Percentiles rank a stretch among this genome's conserved stretches.
These are phyloP conservation scores for Penicillium lividum DNA, from an alignment of 495 filamentous ascomycete species.

Conservation along the genomic window DNA sequence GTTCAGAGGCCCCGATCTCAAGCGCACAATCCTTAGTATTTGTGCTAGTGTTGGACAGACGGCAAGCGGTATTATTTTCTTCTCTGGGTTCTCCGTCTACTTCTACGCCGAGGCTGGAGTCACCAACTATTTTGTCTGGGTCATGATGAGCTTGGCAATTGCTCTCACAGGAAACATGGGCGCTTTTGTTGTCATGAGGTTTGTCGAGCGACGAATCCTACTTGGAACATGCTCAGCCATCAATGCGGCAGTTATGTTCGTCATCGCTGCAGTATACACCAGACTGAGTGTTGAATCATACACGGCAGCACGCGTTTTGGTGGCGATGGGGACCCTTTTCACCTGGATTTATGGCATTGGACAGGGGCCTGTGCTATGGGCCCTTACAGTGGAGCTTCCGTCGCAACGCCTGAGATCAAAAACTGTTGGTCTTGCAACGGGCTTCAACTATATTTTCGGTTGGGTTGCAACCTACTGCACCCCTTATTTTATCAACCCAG, in stretches of 20 bases:
- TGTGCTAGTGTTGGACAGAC: not conserved
- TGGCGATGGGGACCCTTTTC: constrained; percentile 9
- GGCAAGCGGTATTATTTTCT: not conserved
- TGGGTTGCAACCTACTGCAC: constrained; percentile 8
- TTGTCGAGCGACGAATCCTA: not conserved
- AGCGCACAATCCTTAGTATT: not conserved
- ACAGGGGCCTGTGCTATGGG: constrained; percentile 10
- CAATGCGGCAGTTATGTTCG: not conserved
- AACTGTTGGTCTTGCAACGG: constrained; percentile 4
- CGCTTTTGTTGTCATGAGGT: constrained; percentile 1
- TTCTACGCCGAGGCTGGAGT: constrained; percentile 8
- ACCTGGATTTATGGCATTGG: constrained; percentile 9
- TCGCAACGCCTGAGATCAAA: constrained; percentile 7
- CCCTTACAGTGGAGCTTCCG: constrained; percentile 4
- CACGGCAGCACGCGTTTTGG: constrained; percentile 3
- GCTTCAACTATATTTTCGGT: constrained; percentile 1
- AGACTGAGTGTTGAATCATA: not conserved
- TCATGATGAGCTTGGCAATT: constrained; percentile 7
- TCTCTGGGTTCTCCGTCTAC: not conserved
- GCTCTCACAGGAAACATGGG: constrained; percentile 9
- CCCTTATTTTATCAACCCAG: constrained; percentile 9
- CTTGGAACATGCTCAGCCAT: constrained; percentile 4
- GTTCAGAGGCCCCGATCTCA: not conserved
- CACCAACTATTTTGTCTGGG: constrained; percentile 1
- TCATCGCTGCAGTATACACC: constrained; percentile 3